A percentile compares a stretch with the other conserved stretches of the same genome.
Evolutionary conservation across 2,329 filamentous ascomycete species (phyloP).

Genomic region (Neonectria coccinea): DNA sequence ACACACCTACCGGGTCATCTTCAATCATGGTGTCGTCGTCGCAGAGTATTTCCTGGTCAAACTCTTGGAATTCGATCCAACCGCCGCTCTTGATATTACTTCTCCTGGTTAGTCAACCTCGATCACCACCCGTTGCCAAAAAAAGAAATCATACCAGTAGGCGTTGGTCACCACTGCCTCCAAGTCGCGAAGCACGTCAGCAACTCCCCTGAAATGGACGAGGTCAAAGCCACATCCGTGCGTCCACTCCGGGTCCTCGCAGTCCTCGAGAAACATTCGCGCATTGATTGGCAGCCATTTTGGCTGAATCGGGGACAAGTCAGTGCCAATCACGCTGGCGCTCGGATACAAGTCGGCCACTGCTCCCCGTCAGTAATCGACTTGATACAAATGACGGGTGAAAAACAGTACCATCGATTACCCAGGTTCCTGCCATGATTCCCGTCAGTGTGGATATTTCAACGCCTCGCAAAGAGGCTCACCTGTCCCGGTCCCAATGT

Average conservation of each 20-base stretch:
- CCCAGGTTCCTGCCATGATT: constrained; percentile 59
- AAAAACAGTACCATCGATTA: constrained; percentile 57
- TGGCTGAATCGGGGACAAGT: constrained; percentile 61
- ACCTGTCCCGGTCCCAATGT: constrained; percentile 64
- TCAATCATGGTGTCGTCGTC: constrained; percentile 59
- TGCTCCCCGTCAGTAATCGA: constrained; percentile 29
- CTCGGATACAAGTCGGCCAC: constrained; percentile 58
- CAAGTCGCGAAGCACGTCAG: constrained; percentile 63
- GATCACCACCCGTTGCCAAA: not conserved
- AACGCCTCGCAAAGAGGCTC: constrained; percentile 25
- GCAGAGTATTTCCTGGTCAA: constrained; percentile 55
- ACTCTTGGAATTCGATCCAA: constrained; percentile 64
- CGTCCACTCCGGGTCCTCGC: constrained; percentile 67
- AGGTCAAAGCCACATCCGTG: constrained; percentile 66
- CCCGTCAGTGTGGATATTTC: constrained; percentile 20
- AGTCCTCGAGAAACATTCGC: constrained; percentile 72
- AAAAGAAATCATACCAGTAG: constrained; percentile 46
- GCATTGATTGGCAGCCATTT: constrained; percentile 68
- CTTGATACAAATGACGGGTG: not conserved
- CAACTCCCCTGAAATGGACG: constrained; percentile 64
- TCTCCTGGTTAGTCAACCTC: constrained; percentile 22
- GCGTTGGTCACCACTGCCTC: constrained; percentile 57
- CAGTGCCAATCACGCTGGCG: constrained; percentile 55
- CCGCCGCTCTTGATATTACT: constrained; percentile 60
- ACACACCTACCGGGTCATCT: constrained; percentile 53